Base-by-base conservation (phyloP, 1,139 yeast genomes). In the Yamadazyma songkhlaensis region DNA sequence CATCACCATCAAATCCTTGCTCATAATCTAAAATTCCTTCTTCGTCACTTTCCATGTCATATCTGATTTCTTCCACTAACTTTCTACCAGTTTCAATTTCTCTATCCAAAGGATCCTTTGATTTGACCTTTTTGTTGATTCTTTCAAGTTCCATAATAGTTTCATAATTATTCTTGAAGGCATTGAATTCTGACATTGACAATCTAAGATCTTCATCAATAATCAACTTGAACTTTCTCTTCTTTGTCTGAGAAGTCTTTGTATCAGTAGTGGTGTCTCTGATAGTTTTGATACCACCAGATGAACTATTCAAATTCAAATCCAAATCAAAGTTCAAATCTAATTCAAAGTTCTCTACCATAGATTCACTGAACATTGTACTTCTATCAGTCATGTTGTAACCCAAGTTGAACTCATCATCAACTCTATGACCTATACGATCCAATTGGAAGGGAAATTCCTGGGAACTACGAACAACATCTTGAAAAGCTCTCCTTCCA, bases 21-120 rank as follows among this genome's bases (percentile, higher is more conserved):
- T 7, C 11, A n/a, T 21, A 10, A 25, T 25, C 28, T 5, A 15
- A n/a, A 11, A 23, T n/a, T 13, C 26, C 14, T 10, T 14, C 14
- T 10, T 32, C 29, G 9, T 31, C 29, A 24, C 25, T 12, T 8
- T 15, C 24, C 14, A 15, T 25, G 9, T 12, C 26, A 27, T 20
- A 12, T n/a, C 23, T 24, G 9, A 23, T 15, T 10, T 29, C 32
- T 22, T 22, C 28, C 8, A 14, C 24, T 13, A 40, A 29, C 21
- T 41, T 40, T 45, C 59, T 48, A 7, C 55, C 57, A 9, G 40
- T 33, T 46, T 54, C 59, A 28, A 42, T 27, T 13, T 44, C 46
- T 6, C 37, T 36, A 10, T 26, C 31, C 4, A n/a, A n/a, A 20
- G 7, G 13, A 7, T 2, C 34, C 39, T 41, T 9, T 26, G 20